These are phyloP conservation scores for Tirmania nivea DNA, from an alignment of 495 filamentous ascomycete genomes.

Conservation along the genomic window DNA sequence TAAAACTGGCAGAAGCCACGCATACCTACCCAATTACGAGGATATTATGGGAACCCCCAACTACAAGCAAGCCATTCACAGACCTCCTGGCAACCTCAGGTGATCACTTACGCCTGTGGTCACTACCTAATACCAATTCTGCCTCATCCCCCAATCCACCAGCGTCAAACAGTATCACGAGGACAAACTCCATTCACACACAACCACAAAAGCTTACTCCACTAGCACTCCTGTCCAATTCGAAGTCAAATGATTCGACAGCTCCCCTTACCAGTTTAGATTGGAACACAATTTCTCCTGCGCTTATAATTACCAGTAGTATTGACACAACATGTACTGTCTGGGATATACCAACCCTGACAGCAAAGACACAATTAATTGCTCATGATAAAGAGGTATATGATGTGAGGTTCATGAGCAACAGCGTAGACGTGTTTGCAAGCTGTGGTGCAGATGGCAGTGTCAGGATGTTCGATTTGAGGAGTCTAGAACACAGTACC, in stretches of 20 bases:
- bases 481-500: constrained; percentile 91
- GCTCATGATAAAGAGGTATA: constrained; percentile 98
- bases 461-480: constrained; percentile 95
- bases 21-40: constrained; percentile 95
- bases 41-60: constrained; percentile 91
- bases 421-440: constrained; percentile 90
- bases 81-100: constrained; percentile 92
- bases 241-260: constrained; percentile 93
- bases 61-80: constrained; percentile 88
- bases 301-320: constrained; percentile 91
- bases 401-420: constrained; percentile 91
- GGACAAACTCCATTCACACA: constrained; percentile 38
- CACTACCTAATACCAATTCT: constrained; percentile 31
- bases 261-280: constrained; percentile 89
- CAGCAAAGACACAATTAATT: constrained; percentile 94
- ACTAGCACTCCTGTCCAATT: constrained; percentile 82
- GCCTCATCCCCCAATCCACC: constrained; percentile 27
- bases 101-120: constrained; percentile 91
- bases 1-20: constrained; percentile 87
- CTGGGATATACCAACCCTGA: constrained; percentile 96
- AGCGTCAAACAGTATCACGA: constrained; percentile 50
- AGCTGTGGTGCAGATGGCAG: constrained; percentile 95
- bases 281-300: constrained; percentile 92
- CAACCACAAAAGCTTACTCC: constrained; percentile 72
- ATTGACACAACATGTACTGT: constrained; percentile 99